phyloP scores from a whole-genome alignment of 225 moss, liverwort and hornwort species.

The Thuidium tamariscinum region DNA sequence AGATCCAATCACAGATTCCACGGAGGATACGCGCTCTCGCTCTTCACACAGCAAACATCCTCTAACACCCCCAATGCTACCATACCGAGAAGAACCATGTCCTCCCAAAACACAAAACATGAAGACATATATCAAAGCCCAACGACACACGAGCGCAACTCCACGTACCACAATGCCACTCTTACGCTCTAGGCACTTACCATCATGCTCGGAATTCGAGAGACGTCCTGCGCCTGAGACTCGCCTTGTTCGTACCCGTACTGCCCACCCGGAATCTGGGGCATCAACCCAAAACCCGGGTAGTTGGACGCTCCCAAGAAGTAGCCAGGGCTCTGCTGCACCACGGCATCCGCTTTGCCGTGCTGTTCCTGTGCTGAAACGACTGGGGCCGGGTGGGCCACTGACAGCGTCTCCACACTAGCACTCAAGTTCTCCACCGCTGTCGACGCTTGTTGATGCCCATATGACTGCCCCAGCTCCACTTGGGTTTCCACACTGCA shows the following conservation, averaged over 20 bases:
- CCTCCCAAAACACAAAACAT: neutral
- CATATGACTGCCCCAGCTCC: neutral
- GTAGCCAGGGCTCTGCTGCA: neutral
- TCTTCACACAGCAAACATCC: neutral
- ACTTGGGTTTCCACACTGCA: neutral
- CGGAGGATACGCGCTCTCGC: neutral
- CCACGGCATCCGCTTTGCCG: neutral
- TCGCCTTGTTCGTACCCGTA: neutral
- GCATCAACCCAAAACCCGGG: neutral
- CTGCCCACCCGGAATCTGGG: neutral
- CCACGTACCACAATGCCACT: neutral
- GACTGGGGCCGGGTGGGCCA: neutral
- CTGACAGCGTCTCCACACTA: neutral
- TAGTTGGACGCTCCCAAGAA: neutral
- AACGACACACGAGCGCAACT: neutral
- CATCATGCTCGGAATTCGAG: neutral
- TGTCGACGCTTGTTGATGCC: neutral
- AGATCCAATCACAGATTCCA: neutral
- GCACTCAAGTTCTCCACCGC: neutral
- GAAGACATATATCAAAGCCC: neutral
- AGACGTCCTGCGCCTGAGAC: neutral
- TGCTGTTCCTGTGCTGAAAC: neutral
- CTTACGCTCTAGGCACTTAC: neutral
- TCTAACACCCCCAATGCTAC: neutral
- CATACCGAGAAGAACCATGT: neutral